Evolutionary conservation across 2,329 filamentous ascomycete genomes (phyloP).

Genomic region (Helotiales sp.): DNA sequence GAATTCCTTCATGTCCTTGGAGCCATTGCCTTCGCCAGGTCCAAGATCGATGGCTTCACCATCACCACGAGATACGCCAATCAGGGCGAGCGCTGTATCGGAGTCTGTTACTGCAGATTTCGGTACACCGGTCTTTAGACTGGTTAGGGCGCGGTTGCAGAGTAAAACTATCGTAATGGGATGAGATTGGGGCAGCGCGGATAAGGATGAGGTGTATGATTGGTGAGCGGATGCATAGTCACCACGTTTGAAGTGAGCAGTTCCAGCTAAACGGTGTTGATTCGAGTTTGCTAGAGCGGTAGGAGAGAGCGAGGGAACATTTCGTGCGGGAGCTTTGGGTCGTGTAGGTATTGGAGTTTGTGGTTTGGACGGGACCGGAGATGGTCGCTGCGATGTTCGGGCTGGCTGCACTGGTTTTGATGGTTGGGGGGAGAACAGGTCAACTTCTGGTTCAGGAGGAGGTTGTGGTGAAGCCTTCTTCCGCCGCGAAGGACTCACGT

Average conservation of each 20-base stretch:
- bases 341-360: constrained; percentile 51
- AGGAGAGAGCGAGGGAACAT: constrained; percentile 68
- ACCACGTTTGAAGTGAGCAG: constrained; percentile 89
- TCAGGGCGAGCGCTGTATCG: constrained; percentile 77
- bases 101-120: constrained; percentile 86
- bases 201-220: constrained; percentile 79
- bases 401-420: constrained; percentile 41
- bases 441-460: constrained; percentile 61
- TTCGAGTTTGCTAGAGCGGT: constrained; percentile 76
- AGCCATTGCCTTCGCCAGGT: constrained; percentile 59
- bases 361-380: constrained; percentile 50
- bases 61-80: constrained; percentile 79
- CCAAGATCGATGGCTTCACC: constrained; percentile 78
- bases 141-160: constrained; percentile 88
- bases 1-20: constrained; percentile 88
- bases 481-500: constrained; percentile 84
- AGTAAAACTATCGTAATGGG: constrained; percentile 87
- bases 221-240: constrained; percentile 88
- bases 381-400: constrained; percentile 44
- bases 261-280: constrained; percentile 78
- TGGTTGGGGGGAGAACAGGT: constrained; percentile 56
- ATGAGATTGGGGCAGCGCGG: constrained; percentile 75
- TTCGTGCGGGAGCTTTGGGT: constrained; percentile 53
- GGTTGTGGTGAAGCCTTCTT: constrained; percentile 64
- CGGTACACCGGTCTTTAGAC: constrained; percentile 88